A percentile compares a stretch with the other conserved stretches of the same genome.
Evolutionary conservation across 2,329 filamentous ascomycete genomes (phyloP).

Genomic region (Cytospora piceicola): DNA sequence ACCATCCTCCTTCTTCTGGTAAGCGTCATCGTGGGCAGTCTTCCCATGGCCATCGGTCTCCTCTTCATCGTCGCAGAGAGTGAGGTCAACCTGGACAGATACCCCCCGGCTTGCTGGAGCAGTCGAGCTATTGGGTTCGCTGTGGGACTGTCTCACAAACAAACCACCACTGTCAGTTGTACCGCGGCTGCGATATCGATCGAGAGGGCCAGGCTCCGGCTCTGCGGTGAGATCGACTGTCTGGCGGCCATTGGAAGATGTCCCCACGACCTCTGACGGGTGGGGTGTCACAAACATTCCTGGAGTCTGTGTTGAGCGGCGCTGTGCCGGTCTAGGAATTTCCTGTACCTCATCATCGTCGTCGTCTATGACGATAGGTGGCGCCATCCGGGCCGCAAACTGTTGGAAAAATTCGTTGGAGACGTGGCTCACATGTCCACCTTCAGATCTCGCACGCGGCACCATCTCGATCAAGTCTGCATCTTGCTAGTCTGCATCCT

Average conservation of each 20-base stretch:
- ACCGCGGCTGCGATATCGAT: neutral
- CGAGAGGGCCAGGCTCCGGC: neutral
- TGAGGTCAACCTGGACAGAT: neutral
- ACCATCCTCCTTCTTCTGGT: neutral
- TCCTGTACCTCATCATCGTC: slow-evolving; percentile 5
- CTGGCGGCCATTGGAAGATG: neutral
- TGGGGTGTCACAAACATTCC: neutral
- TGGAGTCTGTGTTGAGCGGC: neutral
- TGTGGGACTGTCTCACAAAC: neutral
- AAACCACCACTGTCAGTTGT: neutral
- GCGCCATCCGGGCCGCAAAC: neutral
- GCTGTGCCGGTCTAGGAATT: neutral
- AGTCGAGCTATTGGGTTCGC: neutral
- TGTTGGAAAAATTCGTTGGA: neutral
- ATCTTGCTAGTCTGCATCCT: neutral
- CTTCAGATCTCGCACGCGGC: slow-evolving; percentile 1
- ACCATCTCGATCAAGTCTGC: neutral
- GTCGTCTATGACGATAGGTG: neutral
- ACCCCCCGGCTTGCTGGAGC: neutral
- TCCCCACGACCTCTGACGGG: neutral
- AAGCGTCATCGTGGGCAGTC: neutral
- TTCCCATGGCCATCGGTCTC: neutral
- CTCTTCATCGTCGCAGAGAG: neutral
- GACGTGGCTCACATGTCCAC: neutral
- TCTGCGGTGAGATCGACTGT: neutral